Evolutionary conservation across 2,329 filamentous ascomycete genomes (phyloP).

Genomic region (Ophiocordyceps camponoti-floridani): DNA sequence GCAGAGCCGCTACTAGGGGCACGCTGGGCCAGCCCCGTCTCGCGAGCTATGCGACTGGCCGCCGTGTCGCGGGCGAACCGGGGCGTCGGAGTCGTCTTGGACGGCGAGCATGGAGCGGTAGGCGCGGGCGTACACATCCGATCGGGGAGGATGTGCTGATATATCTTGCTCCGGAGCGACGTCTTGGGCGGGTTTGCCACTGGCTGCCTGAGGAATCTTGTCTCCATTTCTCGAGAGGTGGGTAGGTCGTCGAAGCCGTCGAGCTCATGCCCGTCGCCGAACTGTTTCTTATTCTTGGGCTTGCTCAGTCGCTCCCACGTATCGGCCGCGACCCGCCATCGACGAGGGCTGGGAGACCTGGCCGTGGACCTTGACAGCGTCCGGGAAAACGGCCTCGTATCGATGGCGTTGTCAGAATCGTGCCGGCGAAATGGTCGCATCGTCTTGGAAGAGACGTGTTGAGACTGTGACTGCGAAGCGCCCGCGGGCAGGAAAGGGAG

Average conservation of each 20-base stretch:
- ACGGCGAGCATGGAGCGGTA: slow-evolving; percentile 36
- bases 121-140: slow-evolving; percentile 34
- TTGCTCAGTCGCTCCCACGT: slow-evolving; percentile 53
- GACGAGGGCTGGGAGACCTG: slow-evolving; percentile 42
- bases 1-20: slow-evolving; percentile 34
- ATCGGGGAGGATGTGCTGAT: slow-evolving; percentile 36
- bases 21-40: slow-evolving; percentile 42
- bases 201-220: slow-evolving; percentile 66
- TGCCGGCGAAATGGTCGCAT: slow-evolving; percentile 59
- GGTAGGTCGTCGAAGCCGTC: slow-evolving; percentile 91
- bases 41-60: slow-evolving; percentile 46
- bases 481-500: slow-evolving; percentile 69
- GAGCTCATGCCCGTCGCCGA: slow-evolving; percentile 83
- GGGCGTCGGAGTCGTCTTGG: slow-evolving; percentile 34
- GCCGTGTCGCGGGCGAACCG: slow-evolving; percentile 48
- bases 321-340: slow-evolving; percentile 26
- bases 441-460: slow-evolving; percentile 58
- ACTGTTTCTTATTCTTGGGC: slow-evolving; percentile 39
- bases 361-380: slow-evolving; percentile 38
- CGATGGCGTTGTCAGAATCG: slow-evolving; percentile 56
- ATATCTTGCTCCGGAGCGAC: slow-evolving; percentile 34
- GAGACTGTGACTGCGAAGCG: slow-evolving; percentile 52
- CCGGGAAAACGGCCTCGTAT: slow-evolving; percentile 38
- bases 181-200: slow-evolving; percentile 50
- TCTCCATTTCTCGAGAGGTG: slow-evolving; percentile 68